Percentiles rank a stretch among this genome's conserved stretches.
These are phyloP conservation scores for Lachnellula arida DNA, from an alignment of 2,329 filamentous ascomycete species.

Conservation along the genomic window DNA sequence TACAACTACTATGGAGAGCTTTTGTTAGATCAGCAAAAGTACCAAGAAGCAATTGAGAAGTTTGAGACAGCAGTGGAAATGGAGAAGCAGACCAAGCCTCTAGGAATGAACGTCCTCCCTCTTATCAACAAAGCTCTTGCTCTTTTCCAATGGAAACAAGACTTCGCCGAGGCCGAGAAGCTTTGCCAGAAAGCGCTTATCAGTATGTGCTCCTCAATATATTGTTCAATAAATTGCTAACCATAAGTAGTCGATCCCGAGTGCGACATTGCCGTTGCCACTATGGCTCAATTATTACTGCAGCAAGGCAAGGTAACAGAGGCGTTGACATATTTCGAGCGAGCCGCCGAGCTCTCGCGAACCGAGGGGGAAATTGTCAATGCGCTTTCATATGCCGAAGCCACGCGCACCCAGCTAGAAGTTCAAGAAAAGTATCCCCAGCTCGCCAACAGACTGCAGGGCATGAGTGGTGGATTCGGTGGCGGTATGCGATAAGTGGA, in stretches of 20 bases:
- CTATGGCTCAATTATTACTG: constrained; percentile 94
- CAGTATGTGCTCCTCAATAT: constrained; percentile 56
- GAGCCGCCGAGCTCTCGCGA: constrained; percentile 86
- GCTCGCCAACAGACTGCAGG: constrained; percentile 66
- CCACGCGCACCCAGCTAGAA: constrained; percentile 91
- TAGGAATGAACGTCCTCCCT: constrained; percentile 95
- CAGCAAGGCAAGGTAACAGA: constrained; percentile 97
- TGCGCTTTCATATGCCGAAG: constrained; percentile 93
- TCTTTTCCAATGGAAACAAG: constrained; percentile 97
- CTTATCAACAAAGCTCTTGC: constrained; percentile 98
- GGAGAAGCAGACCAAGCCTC: constrained; percentile 90
- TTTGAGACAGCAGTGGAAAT: constrained; percentile 98
- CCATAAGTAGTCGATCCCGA: constrained; percentile 77
- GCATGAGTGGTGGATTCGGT: constrained; percentile 44
- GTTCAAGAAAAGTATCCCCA: constrained; percentile 84
- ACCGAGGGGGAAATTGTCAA: constrained; percentile 97
- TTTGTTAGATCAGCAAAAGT: constrained; percentile 93
- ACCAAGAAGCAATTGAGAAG: constrained; percentile 90
- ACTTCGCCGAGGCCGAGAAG: constrained; percentile 91
- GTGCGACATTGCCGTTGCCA: constrained; percentile 97
- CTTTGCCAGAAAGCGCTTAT: constrained; percentile 96
- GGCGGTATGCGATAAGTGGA: constrained; percentile 24
- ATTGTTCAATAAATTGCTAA: constrained; percentile 5
- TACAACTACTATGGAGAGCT: constrained; percentile 99
- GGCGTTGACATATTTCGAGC: constrained; percentile 94